Percentiles rank a stretch among this genome's conserved stretches.
Conservation (phyloP, 768 basidiomycete species). For the Calocybe gangraenosa region DNA sequence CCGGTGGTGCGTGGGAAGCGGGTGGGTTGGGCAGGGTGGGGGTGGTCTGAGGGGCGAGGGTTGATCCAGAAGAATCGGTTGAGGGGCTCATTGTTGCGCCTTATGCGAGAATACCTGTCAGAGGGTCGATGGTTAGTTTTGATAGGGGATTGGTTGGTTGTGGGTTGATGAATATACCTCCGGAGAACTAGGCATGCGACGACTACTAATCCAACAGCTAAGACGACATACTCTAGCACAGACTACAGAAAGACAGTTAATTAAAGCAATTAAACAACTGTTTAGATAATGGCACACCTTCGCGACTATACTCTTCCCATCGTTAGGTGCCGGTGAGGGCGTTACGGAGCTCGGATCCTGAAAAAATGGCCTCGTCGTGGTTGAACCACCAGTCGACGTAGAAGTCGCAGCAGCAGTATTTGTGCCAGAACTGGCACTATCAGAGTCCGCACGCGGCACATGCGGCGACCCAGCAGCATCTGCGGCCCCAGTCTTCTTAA, state of each 20-base stretch:
- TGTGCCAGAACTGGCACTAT: conserved; percentile 5
- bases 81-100: conserved; percentile 10
- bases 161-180: conserved; percentile 15
- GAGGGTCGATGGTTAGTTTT: not conserved
- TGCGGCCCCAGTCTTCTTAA: too few species aligned
- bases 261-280: not conserved
- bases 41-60: not conserved
- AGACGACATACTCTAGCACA: conserved; percentile 27
- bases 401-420: not conserved
- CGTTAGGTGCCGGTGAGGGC: conserved; percentile 5
- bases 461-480: too few species aligned
- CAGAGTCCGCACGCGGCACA: conserved; percentile 9
- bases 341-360: conserved; percentile 20
- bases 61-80: conserved; percentile 12
- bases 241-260: conserved; percentile 14
- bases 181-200: conserved; percentile 19
- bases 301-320: conserved; percentile 13
- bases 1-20: conserved; percentile 17
- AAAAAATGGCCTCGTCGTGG: conserved; percentile 20
- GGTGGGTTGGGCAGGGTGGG: conserved; percentile 1
- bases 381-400: not conserved
- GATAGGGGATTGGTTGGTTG: conserved; percentile 4
- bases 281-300: conserved; percentile 17
- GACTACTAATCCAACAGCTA: conserved; percentile 21
- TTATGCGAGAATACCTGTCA: conserved; percentile 11